Evolutionary conservation across 1,284 basidiomycete genomes (phyloP), one percentile per base, ranked within the genome.

Genomic region (Heterobasidion parviporum): DNA sequence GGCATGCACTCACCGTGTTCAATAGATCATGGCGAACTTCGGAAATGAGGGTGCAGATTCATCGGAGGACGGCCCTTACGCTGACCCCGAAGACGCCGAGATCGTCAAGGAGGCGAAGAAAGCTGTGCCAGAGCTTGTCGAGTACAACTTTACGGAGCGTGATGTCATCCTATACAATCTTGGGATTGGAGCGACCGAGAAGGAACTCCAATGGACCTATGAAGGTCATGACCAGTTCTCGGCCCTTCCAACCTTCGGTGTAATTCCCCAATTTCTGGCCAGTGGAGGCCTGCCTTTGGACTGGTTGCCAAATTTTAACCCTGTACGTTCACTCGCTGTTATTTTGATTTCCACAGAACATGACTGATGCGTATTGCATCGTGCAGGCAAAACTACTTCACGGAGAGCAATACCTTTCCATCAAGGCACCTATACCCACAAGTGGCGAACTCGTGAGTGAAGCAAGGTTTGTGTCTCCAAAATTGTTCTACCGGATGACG

Each of bases 151-250:
- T 73, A 83, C 83, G 9, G 94, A 97, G 73, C 82, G 91, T 41
- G 96, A 99, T 67, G 83, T 98, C 45, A 91, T 98, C 62, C 77
- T 99, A 16, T 99, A 99, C 78, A 98, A 98, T 73, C 78, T 99
- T 36, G 94, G 96, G 54, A 74, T 99, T 50, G 97, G 96, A n/a
- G 96, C 95, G 16, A 95, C 87, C 6, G 94, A 89, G 70, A 84
- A 89, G 67, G 94, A 99, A 60, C 81, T 98, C 26, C 82, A 94
- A 63, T 95, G 93, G 85, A 86, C 87, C 3, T 99, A 86, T 66
- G 97, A 99, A 74, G 85, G 87, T 56, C 80, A 92, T 66, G 92
- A 95, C 53, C 79, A 87, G 33, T 99, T 99, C 72, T 71, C 81
- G 57, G 86, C 89, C 0, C 73, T 99, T 45, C 95, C 94, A 1